These are phyloP conservation scores for Melianthus villosus DNA, from an alignment of 441 rosid genomes.

Conservation along the genomic window DNA sequence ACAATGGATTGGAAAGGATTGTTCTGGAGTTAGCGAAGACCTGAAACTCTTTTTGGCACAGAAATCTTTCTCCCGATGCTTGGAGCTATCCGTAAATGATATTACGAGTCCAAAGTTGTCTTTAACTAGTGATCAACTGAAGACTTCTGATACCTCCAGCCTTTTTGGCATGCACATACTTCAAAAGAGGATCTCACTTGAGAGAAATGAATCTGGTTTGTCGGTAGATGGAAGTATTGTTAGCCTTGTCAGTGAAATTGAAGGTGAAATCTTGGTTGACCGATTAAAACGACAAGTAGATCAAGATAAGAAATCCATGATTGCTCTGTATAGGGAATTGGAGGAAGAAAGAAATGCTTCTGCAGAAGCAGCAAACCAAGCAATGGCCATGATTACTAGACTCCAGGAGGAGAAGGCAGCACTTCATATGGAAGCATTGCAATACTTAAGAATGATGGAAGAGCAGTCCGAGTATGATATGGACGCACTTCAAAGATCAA, in stretches of 20 bases:
- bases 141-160: slow-evolving; percentile 31
- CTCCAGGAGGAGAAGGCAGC: slow-evolving; percentile 57
- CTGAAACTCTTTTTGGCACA: slow-evolving; percentile 53
- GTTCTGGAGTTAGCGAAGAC: slow-evolving; percentile 57
- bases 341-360: slow-evolving; percentile 50
- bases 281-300: slow-evolving; percentile 28
- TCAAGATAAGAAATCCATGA: slow-evolving; percentile 19
- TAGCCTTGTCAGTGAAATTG: slow-evolving; percentile 55
- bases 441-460: slow-evolving; percentile 58
- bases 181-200: slow-evolving; percentile 58
- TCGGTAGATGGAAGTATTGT: slow-evolving; percentile 68
- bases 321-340: slow-evolving; percentile 24
- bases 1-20: too few relatives aligned
- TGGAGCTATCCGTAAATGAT: slow-evolving; percentile 35
- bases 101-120: slow-evolving; percentile 48
- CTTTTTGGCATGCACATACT: slow-evolving; percentile 32
- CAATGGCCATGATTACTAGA: slow-evolving; percentile 55
- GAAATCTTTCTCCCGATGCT: slow-evolving; percentile 46
- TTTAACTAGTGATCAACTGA: too few relatives aligned
- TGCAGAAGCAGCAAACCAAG: slow-evolving; percentile 30
- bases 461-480: slow-evolving; percentile 48
- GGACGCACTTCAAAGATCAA: slow-evolving; percentile 38
- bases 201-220: slow-evolving; percentile 65
- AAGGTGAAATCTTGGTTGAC: slow-evolving; percentile 40
- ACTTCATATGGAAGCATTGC: slow-evolving; percentile 42